Evolutionary conservation across 768 basidiomycete species (phyloP).

Genomic region (Flagelloscypha sp.): DNA sequence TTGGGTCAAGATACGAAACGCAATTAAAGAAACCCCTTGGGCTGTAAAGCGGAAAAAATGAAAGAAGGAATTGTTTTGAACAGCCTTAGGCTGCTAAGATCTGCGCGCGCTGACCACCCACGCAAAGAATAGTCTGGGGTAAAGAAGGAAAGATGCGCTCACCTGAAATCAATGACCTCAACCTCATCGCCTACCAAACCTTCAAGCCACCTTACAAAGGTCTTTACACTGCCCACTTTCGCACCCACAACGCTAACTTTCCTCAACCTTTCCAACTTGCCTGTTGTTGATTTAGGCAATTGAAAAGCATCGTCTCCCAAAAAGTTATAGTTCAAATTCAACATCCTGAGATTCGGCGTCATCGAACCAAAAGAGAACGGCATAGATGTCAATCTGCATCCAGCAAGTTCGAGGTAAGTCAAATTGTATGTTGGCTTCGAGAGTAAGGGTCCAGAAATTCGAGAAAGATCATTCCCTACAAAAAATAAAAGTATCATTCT

Average conservation of each 20-base stretch:
- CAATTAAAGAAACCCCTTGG: no score
- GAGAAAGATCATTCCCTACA: constrained; percentile 69
- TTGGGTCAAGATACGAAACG: no score
- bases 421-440: constrained; percentile 80
- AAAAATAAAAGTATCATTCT: constrained; percentile 11
- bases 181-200: constrained; percentile 4
- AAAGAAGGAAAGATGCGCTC: no score
- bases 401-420: constrained; percentile 86
- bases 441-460: constrained; percentile 44
- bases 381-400: constrained; percentile 68
- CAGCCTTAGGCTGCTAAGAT: no score
- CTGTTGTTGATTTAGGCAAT: no score
- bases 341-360: constrained; percentile 77
- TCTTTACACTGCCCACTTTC: constrained; percentile 49
- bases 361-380: constrained; percentile 59
- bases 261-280: constrained; percentile 63
- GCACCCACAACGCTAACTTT: constrained; percentile 85
- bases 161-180: constrained; percentile 21
- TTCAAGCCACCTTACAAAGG: constrained; percentile 8
- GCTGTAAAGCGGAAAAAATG: no score
- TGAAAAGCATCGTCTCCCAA: constrained; percentile 74
- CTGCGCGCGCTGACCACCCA: no score
- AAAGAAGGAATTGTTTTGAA: no score
- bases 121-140: no score
- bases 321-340: constrained; percentile 98